Base-by-base conservation (phyloP, 129 eudicot species). In the Smallanthus sonchifolius region DNA sequence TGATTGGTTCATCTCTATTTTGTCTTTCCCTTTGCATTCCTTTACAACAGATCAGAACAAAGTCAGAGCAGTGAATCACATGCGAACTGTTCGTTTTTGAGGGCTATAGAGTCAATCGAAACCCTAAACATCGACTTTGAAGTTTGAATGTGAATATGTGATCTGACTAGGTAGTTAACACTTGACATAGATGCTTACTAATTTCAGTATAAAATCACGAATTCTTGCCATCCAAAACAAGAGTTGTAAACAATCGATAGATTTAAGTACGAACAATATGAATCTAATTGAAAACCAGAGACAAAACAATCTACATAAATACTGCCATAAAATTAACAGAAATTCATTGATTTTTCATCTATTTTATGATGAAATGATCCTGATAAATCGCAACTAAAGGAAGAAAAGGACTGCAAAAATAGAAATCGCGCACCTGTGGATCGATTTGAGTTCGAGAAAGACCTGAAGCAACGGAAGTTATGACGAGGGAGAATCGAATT, bases 21-120 rank as follows among this genome's bases (percentile, higher is more conserved):
- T 65, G 84, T 61, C 83, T 62, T 35, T 80, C 81, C 61, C 86
- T 82, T 81, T 84, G 90, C 97, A 91, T 87, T 42, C 73, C 44
- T 47, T 47, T 35, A 17, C 73, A 67, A 43, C 5, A 73, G 52
- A 67, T 73, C 37, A 24, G 64, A 47, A 72, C 37, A 19, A 38
- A 47, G 14, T 57, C 10, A 74, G 36, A 64, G 19, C 51, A 19
- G 36, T 48, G 67, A 52, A 75, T 52, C 17, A 75, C 16, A 49
- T 44, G 69, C 30, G 3, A 54, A 20, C 14, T 9, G 19, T 52
- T 7, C 57, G 11, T 3, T 6, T 3, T 67, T 56, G 1, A 24
- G 55, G 42, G n/a, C 65, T 14, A 15, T 17, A 79, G 43, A 10
- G 2, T 56, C 48, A 38, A 7, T 7, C 5, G 8, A 3, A 14